Percentiles rank a stretch among this genome's conserved stretches.
These are phyloP conservation scores for Nemania diffusa DNA, from an alignment of 2,329 filamentous ascomycete species.

Conservation along the genomic window DNA sequence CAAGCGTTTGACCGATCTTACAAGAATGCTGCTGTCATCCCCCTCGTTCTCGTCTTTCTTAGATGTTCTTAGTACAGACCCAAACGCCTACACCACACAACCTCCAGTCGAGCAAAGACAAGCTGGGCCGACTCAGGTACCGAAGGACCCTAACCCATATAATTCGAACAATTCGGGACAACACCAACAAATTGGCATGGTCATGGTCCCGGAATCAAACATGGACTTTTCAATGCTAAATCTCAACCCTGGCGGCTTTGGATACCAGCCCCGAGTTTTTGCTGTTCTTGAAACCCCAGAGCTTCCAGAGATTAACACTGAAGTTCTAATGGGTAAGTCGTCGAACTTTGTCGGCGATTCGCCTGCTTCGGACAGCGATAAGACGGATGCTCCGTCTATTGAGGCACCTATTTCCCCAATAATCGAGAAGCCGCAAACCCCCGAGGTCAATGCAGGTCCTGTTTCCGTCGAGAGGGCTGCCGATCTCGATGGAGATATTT, in stretches of 20 bases:
- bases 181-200: slow-evolving; percentile 79
- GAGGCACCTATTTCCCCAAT: slow-evolving; percentile 55
- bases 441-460: slow-evolving; percentile 44
- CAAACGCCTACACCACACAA: slow-evolving; percentile 54
- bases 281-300: slow-evolving; percentile 77
- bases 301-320: slow-evolving; percentile 70
- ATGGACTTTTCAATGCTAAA: slow-evolving; percentile 80
- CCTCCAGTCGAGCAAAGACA: slow-evolving; percentile 55
- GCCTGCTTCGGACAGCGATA: slow-evolving; percentile 60
- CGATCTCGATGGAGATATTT: slow-evolving; percentile 65
- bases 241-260: slow-evolving; percentile 64
- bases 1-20: slow-evolving; percentile 78
- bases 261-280: slow-evolving; percentile 77
- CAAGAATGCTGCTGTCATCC: slow-evolving; percentile 83
- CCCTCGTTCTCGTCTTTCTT: slow-evolving; percentile 86
- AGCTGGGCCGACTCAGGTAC: slow-evolving; percentile 61
- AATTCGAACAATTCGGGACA: slow-evolving; percentile 62
- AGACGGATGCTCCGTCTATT: slow-evolving; percentile 66
- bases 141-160: slow-evolving; percentile 75
- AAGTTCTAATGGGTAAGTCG: slow-evolving; percentile 76
- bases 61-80: slow-evolving; percentile 73
- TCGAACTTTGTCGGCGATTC: slow-evolving; percentile 62
- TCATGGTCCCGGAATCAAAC: slow-evolving; percentile 82
- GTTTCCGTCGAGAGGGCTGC: slow-evolving; percentile 44
- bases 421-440: slow-evolving; percentile 48